A percentile compares a stretch with the other conserved stretches of the same genome.
phyloP scores from a whole-genome alignment of 352 stramenopile genomes.

The Pelagophyceae sp. region DNA sequence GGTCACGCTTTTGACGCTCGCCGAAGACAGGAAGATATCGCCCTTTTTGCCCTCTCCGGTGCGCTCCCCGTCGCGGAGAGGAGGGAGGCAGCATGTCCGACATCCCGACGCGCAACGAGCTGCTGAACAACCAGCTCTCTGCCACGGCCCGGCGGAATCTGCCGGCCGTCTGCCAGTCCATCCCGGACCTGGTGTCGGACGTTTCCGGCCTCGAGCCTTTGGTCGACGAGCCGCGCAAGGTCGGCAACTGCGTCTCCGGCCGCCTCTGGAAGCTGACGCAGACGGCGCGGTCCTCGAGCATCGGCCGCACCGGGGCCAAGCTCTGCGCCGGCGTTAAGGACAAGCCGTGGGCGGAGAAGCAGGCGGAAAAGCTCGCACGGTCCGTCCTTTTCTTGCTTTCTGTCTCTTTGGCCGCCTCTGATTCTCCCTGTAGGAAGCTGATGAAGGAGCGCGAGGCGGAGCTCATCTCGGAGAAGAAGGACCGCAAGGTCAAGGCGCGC shows the following conservation, averaged over 20 bases:
- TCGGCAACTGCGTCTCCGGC: background rate
- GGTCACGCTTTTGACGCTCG: too few relatives aligned
- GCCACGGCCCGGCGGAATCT: too few relatives aligned
- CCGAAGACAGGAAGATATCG: too few relatives aligned
- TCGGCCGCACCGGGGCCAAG: background rate
- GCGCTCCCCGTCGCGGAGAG: too few relatives aligned
- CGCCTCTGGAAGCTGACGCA: background rate
- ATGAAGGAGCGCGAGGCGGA: slow-evolving; percentile 9
- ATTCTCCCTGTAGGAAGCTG: background rate
- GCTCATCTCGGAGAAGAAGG: background rate
- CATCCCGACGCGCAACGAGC: too few relatives aligned
- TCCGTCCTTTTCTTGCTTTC: background rate
- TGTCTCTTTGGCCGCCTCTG: background rate
- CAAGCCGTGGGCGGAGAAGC: too few relatives aligned
- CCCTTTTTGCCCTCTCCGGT: too few relatives aligned
- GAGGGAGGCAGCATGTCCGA: too few relatives aligned
- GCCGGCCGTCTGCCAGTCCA: too few relatives aligned
- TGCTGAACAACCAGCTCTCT: too few relatives aligned
- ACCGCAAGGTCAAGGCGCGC: background rate
- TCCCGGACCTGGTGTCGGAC: too few relatives aligned
- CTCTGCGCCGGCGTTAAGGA: background rate
- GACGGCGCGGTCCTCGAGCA: background rate
- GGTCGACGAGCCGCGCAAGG: background rate
- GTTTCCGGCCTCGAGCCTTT: background rate
- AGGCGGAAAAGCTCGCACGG: too few relatives aligned